A percentile compares a stretch with the other conserved stretches of the same genome.
Conservation (phyloP, 1,284 basidiomycete species). For the Sphaerobolus stellatus region DNA sequence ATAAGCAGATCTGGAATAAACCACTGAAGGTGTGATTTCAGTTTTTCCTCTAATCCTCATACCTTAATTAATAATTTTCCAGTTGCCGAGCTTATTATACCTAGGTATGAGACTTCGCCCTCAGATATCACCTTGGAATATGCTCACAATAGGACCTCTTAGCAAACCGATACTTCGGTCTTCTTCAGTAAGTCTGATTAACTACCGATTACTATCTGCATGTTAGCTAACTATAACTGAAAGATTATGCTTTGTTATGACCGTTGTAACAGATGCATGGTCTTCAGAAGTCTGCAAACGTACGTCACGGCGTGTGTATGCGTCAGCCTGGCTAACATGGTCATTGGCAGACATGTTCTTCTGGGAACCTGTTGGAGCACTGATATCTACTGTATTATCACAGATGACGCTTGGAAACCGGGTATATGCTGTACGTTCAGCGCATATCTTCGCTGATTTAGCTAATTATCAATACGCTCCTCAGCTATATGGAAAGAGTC, state of each 20-base stretch:
- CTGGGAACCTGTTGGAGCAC: slow-evolving; percentile 2
- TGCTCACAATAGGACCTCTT: no score
- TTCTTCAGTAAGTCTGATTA: neutral
- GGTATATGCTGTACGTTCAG: neutral
- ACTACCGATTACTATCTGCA: neutral
- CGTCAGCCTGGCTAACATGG: no score
- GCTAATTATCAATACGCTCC: neutral
- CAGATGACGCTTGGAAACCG: slow-evolving; percentile 1
- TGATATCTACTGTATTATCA: slow-evolving; percentile 3
- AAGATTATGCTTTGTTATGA: slow-evolving; percentile 1
- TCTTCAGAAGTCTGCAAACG: neutral
- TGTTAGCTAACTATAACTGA: no score
- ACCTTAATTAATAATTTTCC: neutral
- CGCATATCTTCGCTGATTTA: neutral
- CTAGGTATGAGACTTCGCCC: neutral
- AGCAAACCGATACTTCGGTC: slow-evolving; percentile 1
- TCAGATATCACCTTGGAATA: neutral
- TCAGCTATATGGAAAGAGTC: neutral
- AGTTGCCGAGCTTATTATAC: neutral
- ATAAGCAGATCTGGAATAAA: neutral
- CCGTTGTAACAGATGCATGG: neutral
- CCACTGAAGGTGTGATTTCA: neutral
- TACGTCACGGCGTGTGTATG: neutral
- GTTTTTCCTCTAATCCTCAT: neutral
- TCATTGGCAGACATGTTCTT: neutral